Evolutionary conservation across 2,329 filamentous ascomycete species (phyloP), one percentile per base, ranked within the genome.

Genomic region (Ustilaginoidea virens): DNA sequence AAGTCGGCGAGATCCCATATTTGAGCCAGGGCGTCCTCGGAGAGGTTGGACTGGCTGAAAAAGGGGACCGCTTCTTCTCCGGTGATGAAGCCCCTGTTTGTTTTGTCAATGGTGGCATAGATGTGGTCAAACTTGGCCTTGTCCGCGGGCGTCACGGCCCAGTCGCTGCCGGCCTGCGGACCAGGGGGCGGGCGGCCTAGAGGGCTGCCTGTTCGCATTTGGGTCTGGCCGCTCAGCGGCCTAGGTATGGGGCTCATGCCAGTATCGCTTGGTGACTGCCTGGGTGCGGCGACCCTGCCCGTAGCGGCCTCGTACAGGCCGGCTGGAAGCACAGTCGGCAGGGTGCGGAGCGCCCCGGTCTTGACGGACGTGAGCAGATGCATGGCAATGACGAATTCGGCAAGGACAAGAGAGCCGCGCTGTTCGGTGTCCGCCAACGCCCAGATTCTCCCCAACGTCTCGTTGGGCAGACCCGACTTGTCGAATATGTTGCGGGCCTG

Each of bases 1-100:
- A 94, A 83, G 53, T 98, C 90, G 10, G 90, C 79, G 17, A 98
- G 69, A 50, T 98, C 90, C 90, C 90, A 98, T 38, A 98, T 92
- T 43, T 92, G 81, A 17, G 90, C 90, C 30, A 98, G 62, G 7
- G 72, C 73, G 44, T 94, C 87, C 48, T 96, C 87, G 1, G 82
- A 72, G 10, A 98, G 65, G 33, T 81, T 79, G 1, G 87, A 93
- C 52, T 93, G 85, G 48, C 80, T 87, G 52, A 98, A 82, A 56
- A 96, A 98, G 7, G 74, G 69, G 7, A 96, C 90, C 3, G 87
- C 90, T 53, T 96, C 85, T 44, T 96, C 87, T 39, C 90, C 90
- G 18, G 78, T 92, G 39, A 98, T 87, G 42, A 72, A 80, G 0
- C 90, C 90, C 42, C 73, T 74, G 36, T 77, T 79, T 10, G 66